These are phyloP conservation scores for Pichia californica DNA, from an alignment of 805 yeast species.

Conservation along the genomic window DNA sequence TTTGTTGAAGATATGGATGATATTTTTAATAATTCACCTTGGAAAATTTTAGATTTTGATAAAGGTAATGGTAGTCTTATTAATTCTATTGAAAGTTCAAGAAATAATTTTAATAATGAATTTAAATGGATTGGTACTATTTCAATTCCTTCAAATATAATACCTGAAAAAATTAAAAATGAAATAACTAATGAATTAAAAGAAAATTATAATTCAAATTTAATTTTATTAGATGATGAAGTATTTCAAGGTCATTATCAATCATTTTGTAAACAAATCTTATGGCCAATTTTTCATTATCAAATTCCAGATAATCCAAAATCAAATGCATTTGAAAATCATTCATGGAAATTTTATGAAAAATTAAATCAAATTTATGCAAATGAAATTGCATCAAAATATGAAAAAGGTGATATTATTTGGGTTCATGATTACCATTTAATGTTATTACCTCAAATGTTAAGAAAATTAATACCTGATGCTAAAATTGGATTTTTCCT, in stretches of 20 bases:
- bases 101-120: slow-evolving; percentile 30
- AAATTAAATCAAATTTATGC: slow-evolving; percentile 74
- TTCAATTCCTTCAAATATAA: slow-evolving; percentile 84
- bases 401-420: slow-evolving; percentile 68
- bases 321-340: slow-evolving; percentile 91
- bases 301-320: slow-evolving; percentile 95
- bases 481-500: slow-evolving; percentile 89
- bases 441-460: slow-evolving; percentile 78
- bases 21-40: slow-evolving; percentile 55
- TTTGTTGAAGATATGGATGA: slow-evolving; percentile 37
- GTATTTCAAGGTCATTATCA: slow-evolving; percentile 87
- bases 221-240: slow-evolving; percentile 69
- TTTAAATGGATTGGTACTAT: slow-evolving; percentile 83
- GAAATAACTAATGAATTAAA: slow-evolving; percentile 45
- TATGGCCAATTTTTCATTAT: slow-evolving; percentile 93
- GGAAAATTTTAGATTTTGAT: slow-evolving; percentile 62
- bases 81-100: slow-evolving; percentile 71
- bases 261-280: slow-evolving; percentile 85
- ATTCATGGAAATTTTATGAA: slow-evolving; percentile 84
- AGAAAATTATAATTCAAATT: slow-evolving; percentile 48
- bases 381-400: slow-evolving; percentile 58
- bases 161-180: slow-evolving; percentile 49
- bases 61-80: slow-evolving; percentile 85
- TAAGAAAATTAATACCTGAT: slow-evolving; percentile 64
- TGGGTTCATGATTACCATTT: slow-evolving; percentile 97